Conservation (phyloP, 495 filamentous ascomycete species). For the Podospora pseudocomata region DNA sequence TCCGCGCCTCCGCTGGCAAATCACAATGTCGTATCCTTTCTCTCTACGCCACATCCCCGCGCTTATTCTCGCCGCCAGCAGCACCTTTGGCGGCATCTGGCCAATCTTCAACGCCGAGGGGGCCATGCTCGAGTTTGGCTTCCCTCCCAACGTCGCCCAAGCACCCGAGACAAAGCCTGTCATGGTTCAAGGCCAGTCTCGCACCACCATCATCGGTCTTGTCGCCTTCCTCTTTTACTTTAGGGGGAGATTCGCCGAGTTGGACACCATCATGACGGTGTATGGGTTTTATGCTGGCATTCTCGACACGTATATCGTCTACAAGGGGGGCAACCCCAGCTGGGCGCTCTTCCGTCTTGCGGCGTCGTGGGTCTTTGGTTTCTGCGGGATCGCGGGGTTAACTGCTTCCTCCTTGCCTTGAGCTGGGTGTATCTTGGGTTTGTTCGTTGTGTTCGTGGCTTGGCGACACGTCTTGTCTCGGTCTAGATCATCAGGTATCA, state of each 20-base stretch:
- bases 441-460: too few relatives aligned
- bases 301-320: slow-evolving; percentile 31
- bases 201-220: slow-evolving; percentile 33
- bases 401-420: slow-evolving; percentile 20
- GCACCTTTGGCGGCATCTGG: slow-evolving; percentile 34
- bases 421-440: neutral
- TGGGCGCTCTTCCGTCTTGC: slow-evolving; percentile 34
- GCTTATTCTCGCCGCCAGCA: slow-evolving; percentile 28
- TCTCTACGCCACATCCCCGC: slow-evolving; percentile 28
- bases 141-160: slow-evolving; percentile 30
- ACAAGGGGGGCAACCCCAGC: slow-evolving; percentile 30
- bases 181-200: slow-evolving; percentile 27
- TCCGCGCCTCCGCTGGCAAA: too few relatives aligned
- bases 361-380: slow-evolving; percentile 26
- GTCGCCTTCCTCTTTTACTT: slow-evolving; percentile 29
- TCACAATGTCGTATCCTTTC: slow-evolving; percentile 15
- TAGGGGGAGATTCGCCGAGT: slow-evolving; percentile 19
- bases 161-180: slow-evolving; percentile 27
- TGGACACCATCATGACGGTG: slow-evolving; percentile 37
- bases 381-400: slow-evolving; percentile 29
- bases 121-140: slow-evolving; percentile 35
- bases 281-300: slow-evolving; percentile 30
- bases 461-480: too few relatives aligned
- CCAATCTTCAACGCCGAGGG: slow-evolving; percentile 28
- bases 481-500: too few relatives aligned